Base-by-base conservation (phyloP, 169 alveolate genomes). In the Eimeria maxima region DNA sequence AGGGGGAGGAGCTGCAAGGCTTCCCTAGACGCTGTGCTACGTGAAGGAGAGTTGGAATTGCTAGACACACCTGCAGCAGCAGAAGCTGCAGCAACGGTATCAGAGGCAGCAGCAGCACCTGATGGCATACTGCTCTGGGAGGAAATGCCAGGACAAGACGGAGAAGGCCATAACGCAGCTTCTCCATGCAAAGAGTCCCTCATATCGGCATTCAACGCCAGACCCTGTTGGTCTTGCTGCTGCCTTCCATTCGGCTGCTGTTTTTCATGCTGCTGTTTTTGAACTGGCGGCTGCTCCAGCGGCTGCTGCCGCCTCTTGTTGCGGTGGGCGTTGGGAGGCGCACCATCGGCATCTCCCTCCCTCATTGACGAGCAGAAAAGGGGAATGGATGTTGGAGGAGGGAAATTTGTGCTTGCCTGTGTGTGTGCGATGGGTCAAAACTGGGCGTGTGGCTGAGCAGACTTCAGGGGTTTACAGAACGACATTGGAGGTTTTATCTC, bases 341-440 rank as follows among this genome's bases (percentile, higher is more conserved):
- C 20, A 67, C 78, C 78, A 67, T 67, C 47, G 78, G 78, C 78
- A 67, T 67, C 78, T 44, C 78, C 78, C 20, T 67, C 78, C 78
- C 78, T 27, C 78, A 67, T 67, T 67, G 78, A 67, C 47, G 13
- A 67, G 78, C 16, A 67, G 47, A 67, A 22, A 67, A 67, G 78
- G 11, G 20, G 3, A 67, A 67, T n/a, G 7, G 74, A 65, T 29
- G 4, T 11, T 16, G 16, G 33, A 65, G 74, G 74, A 3, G 42
- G 11, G 74, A 24, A 24, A 65, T 24, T 24, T 65, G 42, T 24
- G 33, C 13, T 24, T 6, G 74, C 42, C 7, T 67, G 78, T 6
- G 3, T 29, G 78, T 29, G 78, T n/a, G 78, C 20, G 78, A 67
- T 67, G 47, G 78, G 44, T 67, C 11, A 7, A 29, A 67, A 13